Base-by-base conservation (phyloP, 495 filamentous ascomycete genomes). In the Neurospora sp. region DNA sequence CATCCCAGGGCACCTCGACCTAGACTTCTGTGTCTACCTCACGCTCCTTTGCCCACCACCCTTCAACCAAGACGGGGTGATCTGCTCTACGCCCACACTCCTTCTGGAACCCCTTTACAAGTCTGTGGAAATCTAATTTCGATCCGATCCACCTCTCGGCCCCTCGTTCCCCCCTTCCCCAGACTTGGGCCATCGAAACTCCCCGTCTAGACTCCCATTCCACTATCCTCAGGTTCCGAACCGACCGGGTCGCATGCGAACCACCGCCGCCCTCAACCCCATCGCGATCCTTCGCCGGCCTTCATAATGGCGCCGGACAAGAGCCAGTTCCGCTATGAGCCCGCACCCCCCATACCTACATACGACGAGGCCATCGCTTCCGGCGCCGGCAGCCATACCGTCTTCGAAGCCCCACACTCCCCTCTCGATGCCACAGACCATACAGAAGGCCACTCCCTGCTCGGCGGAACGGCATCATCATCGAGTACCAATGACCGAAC, bases 301-400 rank as follows among this genome's bases (percentile, higher is more conserved):
- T 66, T 66, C 77, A 81, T 75, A 71, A 86, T 87, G 85, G 81
- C 84, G 66, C 81, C 83, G 70, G 83, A 81, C 73, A 82, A 81
- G 75, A 79, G 81, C 74, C 82, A 76, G 40, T 66, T 66, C 28
- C 74, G 84, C 31, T 90, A 91, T 81, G 88, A 90, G 77, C 81
- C 87, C 70, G 87, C 93, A 71, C 94, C 85, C 37, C 85, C 96
- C 24, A 97, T 98, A 82, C 95, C 95, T 10, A 90, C 92, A 45
- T 99, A 99, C 86, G 95, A 98, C 81, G 96, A 99, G 85, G 94
- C 96, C 71, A 90, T 83, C 71, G 81, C 82, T 83, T 73, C 87
- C 86, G 78, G 79, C 74, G 78, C 83, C 77, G 77, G 81, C 78
- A 71, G 76, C 76, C 48, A 72, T 37, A 34, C 45, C 37, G 54